phyloP scores from a whole-genome alignment of 1,284 basidiomycete genomes.

The Paramarasmius palmivorus region DNA sequence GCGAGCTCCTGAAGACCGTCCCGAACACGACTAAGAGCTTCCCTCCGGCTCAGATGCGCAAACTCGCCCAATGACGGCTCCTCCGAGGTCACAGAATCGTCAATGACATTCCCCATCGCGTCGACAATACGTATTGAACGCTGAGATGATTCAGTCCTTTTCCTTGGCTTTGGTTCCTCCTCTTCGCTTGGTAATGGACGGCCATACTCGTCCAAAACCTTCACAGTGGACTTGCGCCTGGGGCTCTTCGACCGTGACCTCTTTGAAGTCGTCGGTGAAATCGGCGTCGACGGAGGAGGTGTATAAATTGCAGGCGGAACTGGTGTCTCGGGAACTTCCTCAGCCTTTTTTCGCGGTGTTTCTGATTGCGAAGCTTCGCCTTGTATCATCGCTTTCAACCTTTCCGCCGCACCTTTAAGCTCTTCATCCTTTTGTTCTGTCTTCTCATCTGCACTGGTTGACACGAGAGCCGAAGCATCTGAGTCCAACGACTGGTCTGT shows the following conservation, averaged over 20 bases:
- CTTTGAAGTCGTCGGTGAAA: constrained; percentile 22
- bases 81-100: constrained; percentile 24
- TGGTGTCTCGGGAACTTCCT: neutral
- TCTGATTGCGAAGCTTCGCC: neutral
- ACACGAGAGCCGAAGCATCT: constrained; percentile 13
- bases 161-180: constrained; percentile 23
- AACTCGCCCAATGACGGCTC: constrained; percentile 26
- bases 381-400: no score
- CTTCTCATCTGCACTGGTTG: constrained; percentile 19
- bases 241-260: neutral
- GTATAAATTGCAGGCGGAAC: neutral
- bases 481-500: constrained; percentile 38
- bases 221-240: neutral
- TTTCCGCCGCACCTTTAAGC: constrained; percentile 4
- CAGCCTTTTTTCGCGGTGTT: no score
- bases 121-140: constrained; percentile 62
- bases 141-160: constrained; percentile 18
- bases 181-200: constrained; percentile 61
- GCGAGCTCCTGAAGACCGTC: constrained; percentile 56
- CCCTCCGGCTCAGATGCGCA: constrained; percentile 41
- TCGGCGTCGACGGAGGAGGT: constrained; percentile 15
- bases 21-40: constrained; percentile 56
- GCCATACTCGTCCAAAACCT: constrained; percentile 38
- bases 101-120: constrained; percentile 63
- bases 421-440: constrained; percentile 20